Base-by-base conservation (phyloP, 345 rosid species). In the Trapa incisa region DNA sequence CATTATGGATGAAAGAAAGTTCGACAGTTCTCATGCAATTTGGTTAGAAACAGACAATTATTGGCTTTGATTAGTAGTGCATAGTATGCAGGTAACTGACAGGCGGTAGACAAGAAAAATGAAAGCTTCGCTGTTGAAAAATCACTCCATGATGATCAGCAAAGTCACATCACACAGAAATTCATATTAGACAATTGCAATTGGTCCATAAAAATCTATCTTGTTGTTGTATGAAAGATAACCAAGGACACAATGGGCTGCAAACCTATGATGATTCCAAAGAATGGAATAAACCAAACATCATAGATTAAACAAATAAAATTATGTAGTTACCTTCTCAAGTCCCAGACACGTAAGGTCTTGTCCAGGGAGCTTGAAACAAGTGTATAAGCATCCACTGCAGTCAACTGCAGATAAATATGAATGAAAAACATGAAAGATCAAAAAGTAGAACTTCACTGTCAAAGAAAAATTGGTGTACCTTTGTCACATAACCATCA, bases 291-390 rank as follows among this genome's bases (percentile, higher is more conserved):
- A 22, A 57, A 15, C 50, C n/a, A 14, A 22, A 65, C n/a, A 14
- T 61, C 7, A 35, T 37, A 36, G 15, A 63, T 37, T 3, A 9
- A 32, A 65, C 37, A 65, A 15, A 64, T 6, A 3, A 22, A 8
- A 43, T 65, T 6, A 56, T 47, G 60, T 41, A 8, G 61, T 64
- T 72, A 92, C 98, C 88, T 85, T 75, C 96, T 86, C 72, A 92
- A 70, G 82, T 92, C 96, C 98, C 98, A 92, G 65, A 87, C 81
- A 42, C 83, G 81, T 78, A 92, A 67, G 63, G 89, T 86, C 74
- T 69, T 80, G 76, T 89, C 98, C 60, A 84, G 89, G 71, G 96
- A 92, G 85, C 98, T 92, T 67, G 98, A 89, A 72, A 92, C 88
- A 77, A 92, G 92, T 74, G 84, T 74, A 82, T 92, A 88, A 69